A percentile compares a stretch with the other conserved stretches of the same genome.
Evolutionary conservation across 2,329 filamentous ascomycete species (phyloP).

Genomic region (Cladosporium sp.): DNA sequence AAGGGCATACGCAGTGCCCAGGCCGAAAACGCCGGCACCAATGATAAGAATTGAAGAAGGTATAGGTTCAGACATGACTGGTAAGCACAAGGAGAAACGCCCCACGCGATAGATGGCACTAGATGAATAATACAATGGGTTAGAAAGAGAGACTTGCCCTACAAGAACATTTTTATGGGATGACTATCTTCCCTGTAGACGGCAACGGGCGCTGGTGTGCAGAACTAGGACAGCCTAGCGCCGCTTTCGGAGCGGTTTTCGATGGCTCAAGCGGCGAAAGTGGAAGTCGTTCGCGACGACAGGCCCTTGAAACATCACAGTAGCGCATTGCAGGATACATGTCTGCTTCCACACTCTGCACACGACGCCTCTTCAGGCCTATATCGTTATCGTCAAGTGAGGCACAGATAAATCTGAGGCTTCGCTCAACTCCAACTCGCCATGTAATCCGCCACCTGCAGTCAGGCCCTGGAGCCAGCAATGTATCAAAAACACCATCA

Average conservation of each 20-base stretch:
- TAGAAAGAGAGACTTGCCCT: neutral
- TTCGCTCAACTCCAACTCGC: neutral
- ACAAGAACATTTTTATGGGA: neutral
- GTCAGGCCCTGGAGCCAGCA: neutral
- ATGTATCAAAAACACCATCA: neutral
- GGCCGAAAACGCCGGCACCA: constrained; percentile 52
- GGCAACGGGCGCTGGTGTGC: neutral
- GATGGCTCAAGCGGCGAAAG: constrained; percentile 2
- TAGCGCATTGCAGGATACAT: neutral
- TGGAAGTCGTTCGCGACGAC: constrained; percentile 2
- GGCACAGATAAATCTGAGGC: neutral
- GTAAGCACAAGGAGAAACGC: neutral
- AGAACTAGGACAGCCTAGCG: neutral
- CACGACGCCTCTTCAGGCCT: neutral
- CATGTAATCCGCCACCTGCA: neutral
- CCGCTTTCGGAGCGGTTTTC: constrained; percentile 1
- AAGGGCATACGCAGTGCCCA: constrained; percentile 67
- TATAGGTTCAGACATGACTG: constrained; percentile 8
- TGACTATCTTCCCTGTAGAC: neutral
- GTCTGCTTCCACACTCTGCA: neutral
- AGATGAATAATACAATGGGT: neutral
- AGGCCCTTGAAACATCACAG: neutral
- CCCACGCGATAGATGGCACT: neutral
- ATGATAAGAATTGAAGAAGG: constrained; percentile 47
- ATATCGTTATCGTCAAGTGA: neutral